Evolutionary conservation across 345 rosid genomes (phyloP).

Genomic region (Erucastrum elatum): DNA sequence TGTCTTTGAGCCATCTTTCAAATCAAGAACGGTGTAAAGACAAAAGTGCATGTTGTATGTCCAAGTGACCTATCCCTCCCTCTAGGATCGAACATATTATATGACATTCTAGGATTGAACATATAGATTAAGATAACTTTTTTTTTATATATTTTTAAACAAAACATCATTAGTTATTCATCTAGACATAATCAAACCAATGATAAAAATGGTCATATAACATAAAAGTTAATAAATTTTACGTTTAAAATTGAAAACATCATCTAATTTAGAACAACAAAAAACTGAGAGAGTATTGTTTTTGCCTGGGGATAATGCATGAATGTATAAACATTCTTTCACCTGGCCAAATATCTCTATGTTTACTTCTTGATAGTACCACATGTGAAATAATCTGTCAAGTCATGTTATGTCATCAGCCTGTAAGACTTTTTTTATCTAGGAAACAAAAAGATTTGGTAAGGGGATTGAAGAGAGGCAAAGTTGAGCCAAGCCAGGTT

Average conservation of each 20-base stretch:
- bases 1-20: slow-evolving; percentile 61
- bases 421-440: neutral
- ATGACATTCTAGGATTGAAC: no score
- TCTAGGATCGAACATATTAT: no score
- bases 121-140: no score
- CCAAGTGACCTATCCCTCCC: slow-evolving; percentile 83
- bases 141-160: no score
- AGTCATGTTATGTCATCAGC: neutral
- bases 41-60: slow-evolving; percentile 74
- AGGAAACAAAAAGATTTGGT: neutral
- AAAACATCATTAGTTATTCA: no score
- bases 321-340: neutral
- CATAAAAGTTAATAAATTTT: neutral
- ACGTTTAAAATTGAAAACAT: no score
- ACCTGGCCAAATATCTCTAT: slow-evolving; percentile 78
- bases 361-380: slow-evolving; percentile 75
- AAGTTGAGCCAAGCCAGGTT: slow-evolving; percentile 68
- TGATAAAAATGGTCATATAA: no score
- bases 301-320: neutral
- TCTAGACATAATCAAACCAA: neutral
- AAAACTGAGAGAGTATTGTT: neutral
- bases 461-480: slow-evolving; percentile 41
- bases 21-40: slow-evolving; percentile 66
- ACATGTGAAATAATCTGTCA: slow-evolving; percentile 68
- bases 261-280: neutral